A percentile compares a stretch with the other conserved stretches of the same genome.
These are phyloP conservation scores for Calonectria montana DNA, from an alignment of 2,329 filamentous ascomycete species.

Conservation along the genomic window DNA sequence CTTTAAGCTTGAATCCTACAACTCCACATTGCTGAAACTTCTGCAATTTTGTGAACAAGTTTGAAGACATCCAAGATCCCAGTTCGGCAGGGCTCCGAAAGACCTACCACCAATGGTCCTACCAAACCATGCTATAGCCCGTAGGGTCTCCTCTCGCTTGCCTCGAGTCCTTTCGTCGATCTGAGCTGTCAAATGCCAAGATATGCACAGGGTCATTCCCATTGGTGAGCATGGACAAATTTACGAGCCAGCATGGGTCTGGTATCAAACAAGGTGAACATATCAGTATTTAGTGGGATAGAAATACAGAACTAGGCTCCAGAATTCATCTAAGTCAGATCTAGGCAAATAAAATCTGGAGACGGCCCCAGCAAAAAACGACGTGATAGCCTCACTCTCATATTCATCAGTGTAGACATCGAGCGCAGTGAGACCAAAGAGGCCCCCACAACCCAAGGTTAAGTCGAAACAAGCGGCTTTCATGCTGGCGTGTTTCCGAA, in stretches of 20 bases:
- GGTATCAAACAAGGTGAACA: not conserved
- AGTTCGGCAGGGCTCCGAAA: not conserved
- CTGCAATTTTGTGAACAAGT: not conserved
- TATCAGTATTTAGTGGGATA: too few relatives aligned
- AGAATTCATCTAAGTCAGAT: not conserved
- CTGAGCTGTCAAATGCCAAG: not conserved
- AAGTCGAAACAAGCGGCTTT: not conserved
- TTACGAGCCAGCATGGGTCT: not conserved
- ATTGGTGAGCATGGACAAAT: not conserved
- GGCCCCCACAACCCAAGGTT: not conserved
- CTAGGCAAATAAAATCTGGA: not conserved
- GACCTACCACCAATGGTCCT: not conserved
- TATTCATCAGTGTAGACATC: not conserved
- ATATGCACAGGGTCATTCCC: not conserved
- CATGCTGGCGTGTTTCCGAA: not conserved
- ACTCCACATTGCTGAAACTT: constrained; percentile 1
- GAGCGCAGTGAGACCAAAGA: not conserved
- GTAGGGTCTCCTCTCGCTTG: not conserved
- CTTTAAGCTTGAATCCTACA: not conserved
- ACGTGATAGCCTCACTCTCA: not conserved
- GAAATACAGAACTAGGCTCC: not conserved
- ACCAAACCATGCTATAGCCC: not conserved
- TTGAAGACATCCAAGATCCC: not conserved
- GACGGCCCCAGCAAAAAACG: not conserved
- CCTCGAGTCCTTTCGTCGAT: not conserved